Evolutionary conservation across 306 rosid species (phyloP).

Genomic region (Cucumis cinereus): DNA sequence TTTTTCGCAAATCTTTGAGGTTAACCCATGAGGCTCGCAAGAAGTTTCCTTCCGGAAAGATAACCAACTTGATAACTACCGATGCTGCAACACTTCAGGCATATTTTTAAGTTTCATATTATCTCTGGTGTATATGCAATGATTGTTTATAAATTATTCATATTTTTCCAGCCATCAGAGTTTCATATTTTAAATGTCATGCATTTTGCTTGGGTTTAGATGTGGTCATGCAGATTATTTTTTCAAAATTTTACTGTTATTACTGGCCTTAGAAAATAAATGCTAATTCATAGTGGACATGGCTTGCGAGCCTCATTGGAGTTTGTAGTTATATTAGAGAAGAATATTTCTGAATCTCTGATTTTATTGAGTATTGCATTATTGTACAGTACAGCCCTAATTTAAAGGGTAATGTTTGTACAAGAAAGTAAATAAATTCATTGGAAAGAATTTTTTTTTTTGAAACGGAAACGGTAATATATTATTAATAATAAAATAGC

Average conservation of each 20-base stretch:
- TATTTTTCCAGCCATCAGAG: constrained; percentile 22
- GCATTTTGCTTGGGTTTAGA: not conserved
- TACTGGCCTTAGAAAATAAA: not conserved
- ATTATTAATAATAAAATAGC: no score
- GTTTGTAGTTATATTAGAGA: not conserved
- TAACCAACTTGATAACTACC: not conserved
- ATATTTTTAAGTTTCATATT: constrained; percentile 25
- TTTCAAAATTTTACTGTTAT: not conserved
- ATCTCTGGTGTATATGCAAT: not conserved
- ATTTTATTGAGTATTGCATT: not conserved
- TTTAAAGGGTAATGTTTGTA: not conserved
- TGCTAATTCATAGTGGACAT: not conserved
- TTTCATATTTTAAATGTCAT: not conserved
- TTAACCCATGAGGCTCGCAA: not conserved
- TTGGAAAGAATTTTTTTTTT: not conserved
- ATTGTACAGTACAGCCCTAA: not conserved
- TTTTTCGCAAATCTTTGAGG: not conserved
- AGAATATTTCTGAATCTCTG: not conserved
- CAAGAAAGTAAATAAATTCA: not conserved
- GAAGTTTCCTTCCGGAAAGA: not conserved
- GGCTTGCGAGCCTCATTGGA: not conserved
- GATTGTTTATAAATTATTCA: not conserved
- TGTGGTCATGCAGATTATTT: not conserved
- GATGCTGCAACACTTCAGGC: not conserved
- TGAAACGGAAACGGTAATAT: no score